Evolutionary conservation across 2,329 filamentous ascomycete species (phyloP).

Genomic region (Dactylonectria estremocensis): DNA sequence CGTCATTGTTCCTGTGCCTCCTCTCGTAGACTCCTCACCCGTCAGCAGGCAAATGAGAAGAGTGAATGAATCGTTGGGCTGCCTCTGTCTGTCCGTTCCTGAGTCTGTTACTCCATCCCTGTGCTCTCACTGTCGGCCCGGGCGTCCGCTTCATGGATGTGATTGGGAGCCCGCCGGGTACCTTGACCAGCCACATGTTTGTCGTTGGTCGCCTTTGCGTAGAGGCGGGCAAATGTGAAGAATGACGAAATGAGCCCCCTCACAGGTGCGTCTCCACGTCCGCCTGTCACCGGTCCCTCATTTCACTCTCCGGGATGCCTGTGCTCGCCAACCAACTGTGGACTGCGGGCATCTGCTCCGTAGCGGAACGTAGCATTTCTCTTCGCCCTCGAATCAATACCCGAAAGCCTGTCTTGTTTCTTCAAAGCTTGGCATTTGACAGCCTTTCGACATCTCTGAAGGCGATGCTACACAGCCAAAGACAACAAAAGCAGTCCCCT

Average conservation of each 20-base stretch:
- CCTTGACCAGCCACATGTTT: background rate
- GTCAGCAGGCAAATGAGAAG: background rate
- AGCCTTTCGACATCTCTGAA: background rate
- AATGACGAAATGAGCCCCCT: slow-evolving; percentile 7
- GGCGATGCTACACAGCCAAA: background rate
- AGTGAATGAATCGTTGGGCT: background rate
- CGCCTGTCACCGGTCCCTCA: background rate
- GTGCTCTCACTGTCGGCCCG: background rate
- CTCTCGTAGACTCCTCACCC: background rate
- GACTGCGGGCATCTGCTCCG: too few species aligned
- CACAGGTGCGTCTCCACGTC: background rate
- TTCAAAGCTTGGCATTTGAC: background rate
- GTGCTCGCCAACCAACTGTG: background rate
- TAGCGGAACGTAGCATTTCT: too few species aligned
- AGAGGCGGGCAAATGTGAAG: background rate
- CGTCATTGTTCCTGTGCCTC: background rate
- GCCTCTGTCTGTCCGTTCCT: background rate
- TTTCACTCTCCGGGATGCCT: background rate
- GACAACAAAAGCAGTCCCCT: background rate
- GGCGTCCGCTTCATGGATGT: background rate
- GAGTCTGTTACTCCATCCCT: background rate
- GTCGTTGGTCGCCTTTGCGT: background rate
- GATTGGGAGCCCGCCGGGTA: background rate
- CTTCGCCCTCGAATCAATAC: background rate
- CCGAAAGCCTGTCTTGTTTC: background rate